phyloP scores from a whole-genome alignment of 176 grass and related monocot genomes.

The Raddia guianensis region DNA sequence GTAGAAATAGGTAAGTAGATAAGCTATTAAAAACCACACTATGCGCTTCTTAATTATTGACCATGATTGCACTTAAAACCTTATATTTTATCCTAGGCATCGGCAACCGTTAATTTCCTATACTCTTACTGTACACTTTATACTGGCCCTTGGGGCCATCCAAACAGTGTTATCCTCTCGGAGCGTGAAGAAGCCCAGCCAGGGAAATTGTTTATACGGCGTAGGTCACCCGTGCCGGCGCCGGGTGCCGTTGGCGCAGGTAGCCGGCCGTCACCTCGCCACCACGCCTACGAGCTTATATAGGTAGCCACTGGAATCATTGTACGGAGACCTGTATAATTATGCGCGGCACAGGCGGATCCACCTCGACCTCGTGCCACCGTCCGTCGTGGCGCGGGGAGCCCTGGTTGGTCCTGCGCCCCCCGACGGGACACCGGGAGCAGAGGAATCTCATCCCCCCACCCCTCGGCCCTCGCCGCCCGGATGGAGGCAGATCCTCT shows the following conservation, averaged over 20 bases:
- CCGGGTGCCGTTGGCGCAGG: constrained; percentile 3
- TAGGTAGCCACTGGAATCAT: background rate
- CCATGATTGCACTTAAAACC: background rate
- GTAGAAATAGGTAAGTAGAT: too few relatives aligned
- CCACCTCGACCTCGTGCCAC: constrained; percentile 41
- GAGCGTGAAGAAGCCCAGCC: background rate
- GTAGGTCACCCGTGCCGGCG: constrained; percentile 6
- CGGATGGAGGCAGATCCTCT: too few relatives aligned
- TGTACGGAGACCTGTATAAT: constrained; percentile 39
- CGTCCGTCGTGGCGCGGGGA: background rate
- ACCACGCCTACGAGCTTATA: constrained; percentile 27
- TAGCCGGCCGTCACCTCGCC: constrained; percentile 7
- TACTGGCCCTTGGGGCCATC: constrained; percentile 23
- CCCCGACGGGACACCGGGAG: constrained; percentile 31
- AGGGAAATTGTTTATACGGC: background rate
- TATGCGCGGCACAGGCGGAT: constrained; percentile 40
- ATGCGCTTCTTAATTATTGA: background rate
- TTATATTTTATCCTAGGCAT: background rate
- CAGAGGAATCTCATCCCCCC: constrained; percentile 46
- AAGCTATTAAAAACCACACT: too few relatives aligned
- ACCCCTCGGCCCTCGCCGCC: background rate
- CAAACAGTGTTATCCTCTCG: constrained; percentile 39
- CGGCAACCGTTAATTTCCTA: constrained; percentile 2
- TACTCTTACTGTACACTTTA: too few relatives aligned
- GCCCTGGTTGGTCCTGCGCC: constrained; percentile 24